phyloP scores from a whole-genome alignment of 2,329 filamentous ascomycete genomes.

The Penicillium concentricum region DNA sequence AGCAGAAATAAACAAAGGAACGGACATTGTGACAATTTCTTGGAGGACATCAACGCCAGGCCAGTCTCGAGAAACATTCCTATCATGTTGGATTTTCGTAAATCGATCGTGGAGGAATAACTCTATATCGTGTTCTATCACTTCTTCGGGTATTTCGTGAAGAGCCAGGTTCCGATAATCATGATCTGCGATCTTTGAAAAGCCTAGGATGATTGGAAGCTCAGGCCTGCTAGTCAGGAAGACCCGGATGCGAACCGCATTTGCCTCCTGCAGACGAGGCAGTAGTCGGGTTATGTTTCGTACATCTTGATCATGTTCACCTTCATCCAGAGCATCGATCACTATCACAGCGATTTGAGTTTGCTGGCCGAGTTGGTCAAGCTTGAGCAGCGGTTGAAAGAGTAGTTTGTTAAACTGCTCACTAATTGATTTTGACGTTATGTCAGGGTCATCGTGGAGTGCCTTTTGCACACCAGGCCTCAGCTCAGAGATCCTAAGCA shows the following conservation, averaged over 20 bases:
- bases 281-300: slow-evolving; percentile 23
- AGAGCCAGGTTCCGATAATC: slow-evolving; percentile 24
- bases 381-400: slow-evolving; percentile 20
- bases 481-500: slow-evolving; percentile 29
- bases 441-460: slow-evolving; percentile 26
- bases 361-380: slow-evolving; percentile 2
- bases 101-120: slow-evolving; percentile 24
- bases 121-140: slow-evolving; percentile 26
- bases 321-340: slow-evolving; percentile 32
- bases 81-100: slow-evolving; percentile 12
- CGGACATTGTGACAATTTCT: slow-evolving; percentile 9
- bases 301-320: slow-evolving; percentile 22
- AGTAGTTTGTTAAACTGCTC: slow-evolving; percentile 32
- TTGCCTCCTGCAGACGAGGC: slow-evolving; percentile 10
- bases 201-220: slow-evolving; percentile 22
- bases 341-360: slow-evolving; percentile 17
- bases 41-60: slow-evolving; percentile 7
- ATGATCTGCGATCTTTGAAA: slow-evolving; percentile 16
- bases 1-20: slow-evolving; percentile 23
- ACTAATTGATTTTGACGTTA: slow-evolving; percentile 23
- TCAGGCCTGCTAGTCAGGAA: slow-evolving; percentile 34
- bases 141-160: slow-evolving; percentile 21
- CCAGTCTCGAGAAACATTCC: slow-evolving; percentile 14
- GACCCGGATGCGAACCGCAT: slow-evolving; percentile 15
- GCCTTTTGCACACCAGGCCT: slow-evolving; percentile 17